Percentiles rank a stretch among this genome's conserved stretches.
Conservation (phyloP, 2,329 filamentous ascomycete species). For the Podosphaera leucotricha region DNA sequence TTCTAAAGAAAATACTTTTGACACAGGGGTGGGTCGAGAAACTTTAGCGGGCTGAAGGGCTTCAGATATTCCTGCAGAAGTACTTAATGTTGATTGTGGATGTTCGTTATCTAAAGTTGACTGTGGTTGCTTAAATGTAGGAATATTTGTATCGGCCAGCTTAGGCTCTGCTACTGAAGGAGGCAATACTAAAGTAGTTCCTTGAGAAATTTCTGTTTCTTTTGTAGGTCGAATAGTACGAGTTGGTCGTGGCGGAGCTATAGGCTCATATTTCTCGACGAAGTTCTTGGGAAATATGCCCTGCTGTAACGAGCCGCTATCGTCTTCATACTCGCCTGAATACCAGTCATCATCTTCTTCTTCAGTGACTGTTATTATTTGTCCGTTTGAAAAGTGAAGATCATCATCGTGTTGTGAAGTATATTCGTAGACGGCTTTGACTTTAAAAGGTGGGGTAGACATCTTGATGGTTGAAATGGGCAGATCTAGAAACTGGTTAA, state of each 20-base stretch:
- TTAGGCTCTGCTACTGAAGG: constrained; percentile 16
- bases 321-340: constrained; percentile 64
- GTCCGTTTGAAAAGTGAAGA: constrained; percentile 61
- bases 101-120: constrained; percentile 7
- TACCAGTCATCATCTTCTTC: constrained; percentile 92
- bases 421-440: constrained; percentile 93
- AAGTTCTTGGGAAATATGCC: constrained; percentile 94
- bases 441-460: constrained; percentile 57
- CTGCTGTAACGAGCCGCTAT: constrained; percentile 47
- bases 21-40: constrained; percentile 10
- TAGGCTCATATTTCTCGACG: constrained; percentile 86
- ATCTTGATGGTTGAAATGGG: constrained; percentile 25
- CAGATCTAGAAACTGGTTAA: constrained; percentile 2
- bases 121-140: constrained; percentile 5
- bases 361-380: constrained; percentile 83
- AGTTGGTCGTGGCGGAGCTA: constrained; percentile 63
- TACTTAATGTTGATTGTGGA: constrained; percentile 16
- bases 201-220: constrained; percentile 16
- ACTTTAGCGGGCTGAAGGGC: constrained; percentile 15
- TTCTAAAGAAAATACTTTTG: constrained; percentile 15
- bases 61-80: constrained; percentile 17
- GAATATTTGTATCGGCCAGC: constrained; percentile 16
- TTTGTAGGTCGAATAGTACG: constrained; percentile 47
- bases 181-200: constrained; percentile 7
- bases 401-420: constrained; percentile 83